Evolutionary conservation across 306 rosid species (phyloP).

Genomic region (Fragaria nilgerrensis): DNA sequence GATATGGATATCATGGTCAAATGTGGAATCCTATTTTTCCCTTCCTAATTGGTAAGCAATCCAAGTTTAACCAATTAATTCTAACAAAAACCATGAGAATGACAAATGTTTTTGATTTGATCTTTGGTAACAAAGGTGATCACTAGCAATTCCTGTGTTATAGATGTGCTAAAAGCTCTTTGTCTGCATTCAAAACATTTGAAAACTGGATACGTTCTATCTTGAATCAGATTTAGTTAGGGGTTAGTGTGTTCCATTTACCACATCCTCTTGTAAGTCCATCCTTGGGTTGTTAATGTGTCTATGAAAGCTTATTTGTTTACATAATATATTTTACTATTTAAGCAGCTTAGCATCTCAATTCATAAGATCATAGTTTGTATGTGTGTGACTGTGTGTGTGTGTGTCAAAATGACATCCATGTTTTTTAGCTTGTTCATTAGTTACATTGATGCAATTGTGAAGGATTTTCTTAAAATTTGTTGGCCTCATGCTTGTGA

Average conservation of each 20-base stretch:
- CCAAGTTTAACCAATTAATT: neutral
- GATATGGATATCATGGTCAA: constrained; percentile 5
- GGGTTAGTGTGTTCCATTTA: neutral
- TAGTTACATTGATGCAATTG: neutral
- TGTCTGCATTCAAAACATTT: neutral
- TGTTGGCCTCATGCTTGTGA: neutral
- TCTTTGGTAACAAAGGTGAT: neutral
- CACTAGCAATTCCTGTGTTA: neutral
- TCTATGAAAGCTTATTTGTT: neutral
- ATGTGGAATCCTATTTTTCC: neutral
- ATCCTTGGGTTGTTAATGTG: neutral
- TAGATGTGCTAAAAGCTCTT: neutral
- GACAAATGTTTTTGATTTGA: neutral
- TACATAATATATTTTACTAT: neutral
- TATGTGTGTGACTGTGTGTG: neutral
- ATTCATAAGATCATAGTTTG: neutral
- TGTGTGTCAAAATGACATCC: neutral
- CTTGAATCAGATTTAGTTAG: neutral
- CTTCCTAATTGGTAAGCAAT: neutral
- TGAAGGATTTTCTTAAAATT: neutral
- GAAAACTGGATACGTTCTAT: neutral
- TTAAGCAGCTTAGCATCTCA: neutral
- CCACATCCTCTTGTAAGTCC: neutral
- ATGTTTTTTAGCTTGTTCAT: neutral
- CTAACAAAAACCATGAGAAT: neutral